These are phyloP conservation scores for Xylariaceae sp. DNA, from an alignment of 2,329 filamentous ascomycete genomes.

Conservation along the genomic window DNA sequence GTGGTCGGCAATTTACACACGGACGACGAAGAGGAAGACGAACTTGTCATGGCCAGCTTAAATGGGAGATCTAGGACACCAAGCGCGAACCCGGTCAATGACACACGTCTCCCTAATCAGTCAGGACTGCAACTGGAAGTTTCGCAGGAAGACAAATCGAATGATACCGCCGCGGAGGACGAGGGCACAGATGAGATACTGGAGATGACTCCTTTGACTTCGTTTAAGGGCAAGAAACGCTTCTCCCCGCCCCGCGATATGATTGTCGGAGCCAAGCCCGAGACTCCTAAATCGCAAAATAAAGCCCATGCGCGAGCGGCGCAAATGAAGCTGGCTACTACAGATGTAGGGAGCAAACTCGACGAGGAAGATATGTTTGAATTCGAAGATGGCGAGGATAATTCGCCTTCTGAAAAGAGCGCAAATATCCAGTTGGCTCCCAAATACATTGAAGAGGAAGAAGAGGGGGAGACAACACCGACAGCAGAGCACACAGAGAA, in stretches of 20 bases:
- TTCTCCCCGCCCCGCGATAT: slow-evolving; percentile 17
- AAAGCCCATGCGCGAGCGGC: neutral
- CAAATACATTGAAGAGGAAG: slow-evolving; percentile 31
- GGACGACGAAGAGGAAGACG: slow-evolving; percentile 28
- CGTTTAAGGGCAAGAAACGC: slow-evolving; percentile 23
- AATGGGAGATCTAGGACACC: slow-evolving; percentile 1
- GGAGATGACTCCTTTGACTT: slow-evolving; percentile 22
- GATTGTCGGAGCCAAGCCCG: neutral
- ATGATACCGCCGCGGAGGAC: slow-evolving; percentile 6
- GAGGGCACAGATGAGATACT: slow-evolving; percentile 21
- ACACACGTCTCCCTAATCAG: slow-evolving; percentile 3
- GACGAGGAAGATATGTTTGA: slow-evolving; percentile 41
- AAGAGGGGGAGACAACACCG: slow-evolving; percentile 24
- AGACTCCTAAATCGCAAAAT: neutral
- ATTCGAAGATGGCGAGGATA: slow-evolving; percentile 36
- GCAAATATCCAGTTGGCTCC: slow-evolving; percentile 21
- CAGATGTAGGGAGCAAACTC: neutral
- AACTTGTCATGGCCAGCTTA: slow-evolving; percentile 22
- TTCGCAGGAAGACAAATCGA: slow-evolving; percentile 8
- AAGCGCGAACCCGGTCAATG: slow-evolving; percentile 12
- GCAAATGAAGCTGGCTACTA: slow-evolving; percentile 1
- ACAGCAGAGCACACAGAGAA: slow-evolving; percentile 9
- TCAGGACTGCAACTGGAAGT: neutral
- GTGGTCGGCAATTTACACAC: slow-evolving; percentile 32
- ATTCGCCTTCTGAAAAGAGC: slow-evolving; percentile 3